These are phyloP conservation scores for Talaromyces sp. DNA, from an alignment of 2,329 filamentous ascomycete genomes.

Conservation along the genomic window DNA sequence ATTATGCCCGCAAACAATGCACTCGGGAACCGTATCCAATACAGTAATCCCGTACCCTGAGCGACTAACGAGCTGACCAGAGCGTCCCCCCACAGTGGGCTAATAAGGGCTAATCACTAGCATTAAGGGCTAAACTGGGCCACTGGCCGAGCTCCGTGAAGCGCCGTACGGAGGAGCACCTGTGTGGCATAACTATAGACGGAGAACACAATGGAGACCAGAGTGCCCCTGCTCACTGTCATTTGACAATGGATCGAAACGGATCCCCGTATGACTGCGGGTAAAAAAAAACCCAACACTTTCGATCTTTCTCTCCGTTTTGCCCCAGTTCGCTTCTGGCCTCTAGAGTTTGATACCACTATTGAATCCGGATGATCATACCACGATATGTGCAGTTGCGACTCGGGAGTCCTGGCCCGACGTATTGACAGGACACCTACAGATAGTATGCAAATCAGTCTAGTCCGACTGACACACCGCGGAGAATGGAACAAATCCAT, in stretches of 20 bases:
- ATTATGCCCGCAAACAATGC: not conserved
- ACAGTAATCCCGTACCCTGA: not conserved
- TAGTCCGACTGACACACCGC: not conserved
- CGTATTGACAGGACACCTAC: not conserved
- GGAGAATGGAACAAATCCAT: not conserved
- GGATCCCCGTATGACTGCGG: slow-evolving; percentile 1
- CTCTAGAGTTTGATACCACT: not conserved
- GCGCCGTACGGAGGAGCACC: not conserved
- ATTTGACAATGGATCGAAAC: slow-evolving; percentile 1
- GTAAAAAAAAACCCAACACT: not conserved
- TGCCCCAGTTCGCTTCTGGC: not conserved
- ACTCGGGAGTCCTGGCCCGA: not conserved
- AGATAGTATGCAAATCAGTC: not conserved
- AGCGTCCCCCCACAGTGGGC: slow-evolving; percentile 4
- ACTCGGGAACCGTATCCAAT: not conserved
- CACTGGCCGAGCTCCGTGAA: slow-evolving; percentile 11
- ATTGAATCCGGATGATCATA: not conserved
- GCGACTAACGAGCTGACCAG: not conserved
- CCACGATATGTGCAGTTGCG: not conserved
- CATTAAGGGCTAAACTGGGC: slow-evolving; percentile 6
- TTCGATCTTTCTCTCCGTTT: not conserved
- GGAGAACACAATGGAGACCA: slow-evolving; percentile 5
- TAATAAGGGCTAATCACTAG: slow-evolving; percentile 3
- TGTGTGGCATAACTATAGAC: not conserved
- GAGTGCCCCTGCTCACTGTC: not conserved